Evolutionary conservation across 2,329 filamentous ascomycete genomes (phyloP).

Genomic region (Cryphonectria japonica): DNA sequence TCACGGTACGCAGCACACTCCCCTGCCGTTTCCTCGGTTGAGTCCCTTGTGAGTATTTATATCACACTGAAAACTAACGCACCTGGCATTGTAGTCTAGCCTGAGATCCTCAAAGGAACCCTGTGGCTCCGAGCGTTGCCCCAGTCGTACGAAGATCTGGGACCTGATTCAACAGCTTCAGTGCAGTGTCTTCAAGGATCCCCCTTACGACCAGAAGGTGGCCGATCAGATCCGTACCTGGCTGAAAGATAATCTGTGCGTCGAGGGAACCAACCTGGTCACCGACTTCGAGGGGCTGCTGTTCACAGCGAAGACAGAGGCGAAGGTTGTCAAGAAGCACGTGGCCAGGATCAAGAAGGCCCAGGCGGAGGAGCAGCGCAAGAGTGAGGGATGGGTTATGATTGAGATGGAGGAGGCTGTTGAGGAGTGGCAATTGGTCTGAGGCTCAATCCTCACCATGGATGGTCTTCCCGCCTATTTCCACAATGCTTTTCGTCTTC

Average conservation of each 20-base stretch:
- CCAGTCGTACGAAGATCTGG: background rate
- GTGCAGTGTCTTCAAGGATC: background rate
- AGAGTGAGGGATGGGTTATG: constrained; percentile 20
- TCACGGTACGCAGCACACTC: background rate
- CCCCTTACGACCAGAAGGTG: background rate
- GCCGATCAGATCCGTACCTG: constrained; percentile 1
- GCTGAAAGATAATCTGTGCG: background rate
- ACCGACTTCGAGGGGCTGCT: constrained; percentile 14
- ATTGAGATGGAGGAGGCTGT: constrained; percentile 9
- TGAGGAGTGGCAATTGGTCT: constrained; percentile 18
- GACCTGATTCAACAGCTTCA: background rate
- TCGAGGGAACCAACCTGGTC: background rate
- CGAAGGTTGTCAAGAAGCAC: background rate
- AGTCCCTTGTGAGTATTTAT: background rate
- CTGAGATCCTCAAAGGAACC: background rate
- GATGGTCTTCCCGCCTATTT: background rate
- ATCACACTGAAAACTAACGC: background rate
- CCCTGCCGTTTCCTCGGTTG: background rate
- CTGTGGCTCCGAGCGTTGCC: too few species aligned
- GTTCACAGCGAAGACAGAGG: background rate
- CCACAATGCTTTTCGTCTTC: background rate
- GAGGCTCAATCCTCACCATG: background rate
- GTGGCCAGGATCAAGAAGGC: background rate
- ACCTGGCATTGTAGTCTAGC: background rate
- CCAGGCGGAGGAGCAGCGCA: background rate